Evolutionary conservation across 2,329 filamentous ascomycete species (phyloP).

Genomic region (Elsinoe perseae): DNA sequence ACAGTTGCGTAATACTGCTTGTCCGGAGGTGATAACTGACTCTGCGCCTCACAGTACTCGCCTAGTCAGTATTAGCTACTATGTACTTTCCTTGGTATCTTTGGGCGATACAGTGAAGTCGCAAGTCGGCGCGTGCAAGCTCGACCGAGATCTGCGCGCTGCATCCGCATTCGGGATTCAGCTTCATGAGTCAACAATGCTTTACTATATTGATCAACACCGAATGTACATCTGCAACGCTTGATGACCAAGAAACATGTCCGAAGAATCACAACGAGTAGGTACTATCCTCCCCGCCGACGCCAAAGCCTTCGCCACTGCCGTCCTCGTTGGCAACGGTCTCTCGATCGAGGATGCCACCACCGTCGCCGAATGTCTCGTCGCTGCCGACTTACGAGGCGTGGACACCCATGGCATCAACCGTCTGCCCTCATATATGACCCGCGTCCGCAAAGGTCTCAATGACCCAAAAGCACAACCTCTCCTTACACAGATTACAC

Average conservation of each 20-base stretch:
- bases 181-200: background rate
- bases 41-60: too few relatives aligned
- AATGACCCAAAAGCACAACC: slow-evolving; percentile 54
- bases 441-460: slow-evolving; percentile 59
- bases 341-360: slow-evolving; percentile 50
- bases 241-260: background rate
- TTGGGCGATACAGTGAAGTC: background rate
- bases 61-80: too few relatives aligned
- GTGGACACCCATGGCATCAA: slow-evolving; percentile 72
- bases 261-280: background rate
- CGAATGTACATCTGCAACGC: background rate
- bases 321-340: slow-evolving; percentile 52
- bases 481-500: slow-evolving; percentile 53
- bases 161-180: background rate
- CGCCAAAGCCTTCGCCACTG: slow-evolving; percentile 40
- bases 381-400: slow-evolving; percentile 65
- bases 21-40: too few relatives aligned
- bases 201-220: background rate
- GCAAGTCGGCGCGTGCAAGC: background rate
- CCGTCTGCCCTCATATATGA: slow-evolving; percentile 67
- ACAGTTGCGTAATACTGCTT: too few relatives aligned
- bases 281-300: slow-evolving; percentile 20
- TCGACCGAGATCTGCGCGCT: background rate
- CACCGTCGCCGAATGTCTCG: slow-evolving; percentile 56
- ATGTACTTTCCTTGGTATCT: too few relatives aligned